These are phyloP conservation scores for Aspergillus fischeri DNA, from an alignment of 2,329 filamentous ascomycete species.

Conservation along the genomic window DNA sequence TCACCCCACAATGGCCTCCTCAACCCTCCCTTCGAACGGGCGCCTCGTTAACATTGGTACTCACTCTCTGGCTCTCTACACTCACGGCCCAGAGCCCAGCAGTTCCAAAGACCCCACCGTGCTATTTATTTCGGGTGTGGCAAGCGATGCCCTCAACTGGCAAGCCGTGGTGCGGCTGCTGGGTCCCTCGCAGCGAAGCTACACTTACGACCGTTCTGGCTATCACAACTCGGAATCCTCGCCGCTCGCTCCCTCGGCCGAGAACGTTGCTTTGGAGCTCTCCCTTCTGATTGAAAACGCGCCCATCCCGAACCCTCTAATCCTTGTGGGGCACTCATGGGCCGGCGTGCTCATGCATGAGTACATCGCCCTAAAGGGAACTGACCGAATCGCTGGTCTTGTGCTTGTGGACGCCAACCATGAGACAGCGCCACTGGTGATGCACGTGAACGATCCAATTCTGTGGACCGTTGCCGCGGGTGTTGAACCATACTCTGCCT, in stretches of 20 bases:
- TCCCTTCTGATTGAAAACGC: conserved; percentile 5
- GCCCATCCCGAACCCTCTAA: conserved; percentile 8
- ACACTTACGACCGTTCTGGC: conserved; percentile 14
- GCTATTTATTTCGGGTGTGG: conserved; percentile 9
- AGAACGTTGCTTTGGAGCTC: conserved; percentile 11
- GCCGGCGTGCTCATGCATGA: conserved; percentile 14
- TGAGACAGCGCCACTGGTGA: conserved; percentile 10
- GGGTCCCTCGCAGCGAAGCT: conserved; percentile 5
- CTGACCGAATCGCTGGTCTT: conserved; percentile 10
- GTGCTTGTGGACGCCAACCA: conserved; percentile 17
- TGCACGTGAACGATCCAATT: conserved; percentile 11
- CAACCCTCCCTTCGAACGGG: conserved; percentile 11
- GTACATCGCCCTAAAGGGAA: conserved; percentile 10
- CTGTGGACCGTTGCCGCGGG: conserved; percentile 10
- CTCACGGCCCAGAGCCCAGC: conserved; percentile 10
- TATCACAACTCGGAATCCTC: conserved; percentile 9
- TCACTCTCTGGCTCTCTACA: conserved; percentile 13
- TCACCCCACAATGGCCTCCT: conserved; percentile 8
- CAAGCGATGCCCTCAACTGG: conserved; percentile 13
- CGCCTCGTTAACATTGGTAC: conserved; percentile 11
- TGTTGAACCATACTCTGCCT: conserved; percentile 14
- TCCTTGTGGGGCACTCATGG: conserved; percentile 14
- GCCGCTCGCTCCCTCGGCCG: conserved; percentile 6
- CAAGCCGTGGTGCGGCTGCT: conserved; percentile 10
- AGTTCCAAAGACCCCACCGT: conserved; percentile 5